Evolutionary conservation across 129 eudicot species (phyloP).

Genomic region (Gnaphalium uliginosum): DNA sequence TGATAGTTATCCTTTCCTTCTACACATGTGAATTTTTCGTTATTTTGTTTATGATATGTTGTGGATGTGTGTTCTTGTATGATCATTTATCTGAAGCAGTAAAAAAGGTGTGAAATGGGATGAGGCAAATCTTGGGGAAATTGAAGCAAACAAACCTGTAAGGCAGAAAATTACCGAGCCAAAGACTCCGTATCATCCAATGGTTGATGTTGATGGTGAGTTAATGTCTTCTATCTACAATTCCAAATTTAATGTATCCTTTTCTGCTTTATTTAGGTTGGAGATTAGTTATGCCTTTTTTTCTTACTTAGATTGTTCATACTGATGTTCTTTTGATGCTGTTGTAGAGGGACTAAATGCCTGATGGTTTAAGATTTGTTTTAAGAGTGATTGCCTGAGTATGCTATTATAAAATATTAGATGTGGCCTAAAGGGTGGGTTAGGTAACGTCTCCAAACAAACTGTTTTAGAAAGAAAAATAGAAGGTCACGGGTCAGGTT

Average conservation of each 20-base stretch:
- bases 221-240: not conserved
- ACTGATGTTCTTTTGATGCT: not conserved
- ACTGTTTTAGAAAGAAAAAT: not conserved
- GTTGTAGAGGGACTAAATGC: not conserved
- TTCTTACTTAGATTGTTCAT: not conserved
- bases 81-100: conserved; percentile 7
- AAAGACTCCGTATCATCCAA: conserved; percentile 77
- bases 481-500: not conserved
- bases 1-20: not conserved
- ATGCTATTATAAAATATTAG: not conserved
- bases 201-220: conserved; percentile 65
- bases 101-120: conserved; percentile 72
- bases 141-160: conserved; percentile 76
- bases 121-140: conserved; percentile 66
- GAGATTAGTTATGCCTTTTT: not conserved
- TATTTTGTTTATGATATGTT: not conserved
- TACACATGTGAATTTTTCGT: too few relatives aligned
- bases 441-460: not conserved
- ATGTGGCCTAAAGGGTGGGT: not conserved
- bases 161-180: conserved; percentile 86
- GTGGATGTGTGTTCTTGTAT: not conserved
- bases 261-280: not conserved
- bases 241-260: not conserved
- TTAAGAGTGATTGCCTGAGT: not conserved
- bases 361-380: not conserved